Evolutionary conservation across 2,329 filamentous ascomycete genomes (phyloP).

Genomic region (Penicillium vulpinum): DNA sequence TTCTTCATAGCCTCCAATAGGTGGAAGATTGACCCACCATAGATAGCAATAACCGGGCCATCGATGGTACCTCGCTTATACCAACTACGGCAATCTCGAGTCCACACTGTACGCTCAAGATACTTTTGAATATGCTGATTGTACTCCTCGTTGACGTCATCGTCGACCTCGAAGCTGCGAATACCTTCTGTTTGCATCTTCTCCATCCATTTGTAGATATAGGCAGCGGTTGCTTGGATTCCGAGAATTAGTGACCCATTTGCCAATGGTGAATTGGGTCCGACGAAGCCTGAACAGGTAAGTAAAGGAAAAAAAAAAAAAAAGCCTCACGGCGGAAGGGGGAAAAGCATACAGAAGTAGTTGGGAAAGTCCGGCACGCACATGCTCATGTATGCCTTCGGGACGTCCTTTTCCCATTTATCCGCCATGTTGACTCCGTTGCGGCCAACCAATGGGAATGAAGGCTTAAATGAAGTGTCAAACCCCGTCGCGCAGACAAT

Average conservation of each 20-base stretch:
- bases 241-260: background rate
- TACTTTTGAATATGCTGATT: background rate
- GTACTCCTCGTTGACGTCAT: background rate
- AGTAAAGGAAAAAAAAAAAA: background rate
- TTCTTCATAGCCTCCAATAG: slow-evolving; percentile 17
- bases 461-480: slow-evolving; percentile 40
- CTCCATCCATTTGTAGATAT: slow-evolving; percentile 1
- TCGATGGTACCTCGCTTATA: slow-evolving; percentile 42
- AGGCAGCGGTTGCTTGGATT: background rate
- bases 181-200: background rate
- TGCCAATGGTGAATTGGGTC: background rate
- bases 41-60: slow-evolving; percentile 52
- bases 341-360: slow-evolving; percentile 18
- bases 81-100: background rate
- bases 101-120: background rate
- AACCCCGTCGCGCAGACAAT: slow-evolving; percentile 46
- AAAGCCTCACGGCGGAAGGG: too few relatives aligned
- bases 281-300: background rate
- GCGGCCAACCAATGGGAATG: slow-evolving; percentile 36
- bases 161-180: background rate
- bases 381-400: slow-evolving; percentile 27
- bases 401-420: slow-evolving; percentile 19
- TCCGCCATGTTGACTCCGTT: slow-evolving; percentile 22
- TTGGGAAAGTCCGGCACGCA: slow-evolving; percentile 25
- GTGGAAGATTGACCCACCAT: slow-evolving; percentile 19